A percentile compares a stretch with the other conserved stretches of the same genome.
These are phyloP conservation scores for Vigna hirtella DNA, from an alignment of 306 rosid species.

Conservation along the genomic window DNA sequence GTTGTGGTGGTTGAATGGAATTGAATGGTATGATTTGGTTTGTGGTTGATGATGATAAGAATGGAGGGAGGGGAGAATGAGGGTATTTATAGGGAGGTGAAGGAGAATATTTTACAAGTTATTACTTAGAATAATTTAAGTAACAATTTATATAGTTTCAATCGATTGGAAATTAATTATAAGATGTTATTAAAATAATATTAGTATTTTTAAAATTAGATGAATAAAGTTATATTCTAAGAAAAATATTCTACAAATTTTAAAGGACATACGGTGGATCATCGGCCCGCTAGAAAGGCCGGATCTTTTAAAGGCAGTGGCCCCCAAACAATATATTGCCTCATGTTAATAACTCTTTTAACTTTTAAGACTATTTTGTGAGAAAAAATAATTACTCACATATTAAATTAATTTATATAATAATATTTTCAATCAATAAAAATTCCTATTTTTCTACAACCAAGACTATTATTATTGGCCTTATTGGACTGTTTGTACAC, in stretches of 20 bases:
- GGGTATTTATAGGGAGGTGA: constrained; percentile 73
- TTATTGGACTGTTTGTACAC: neutral
- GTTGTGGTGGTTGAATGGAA: too few relatives aligned
- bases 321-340: neutral
- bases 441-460: neutral
- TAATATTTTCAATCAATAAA: neutral
- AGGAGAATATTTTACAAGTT: too few relatives aligned
- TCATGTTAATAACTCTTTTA: neutral
- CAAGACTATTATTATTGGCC: neutral
- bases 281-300: neutral
- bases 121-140: too few relatives aligned
- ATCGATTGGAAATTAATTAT: too few relatives aligned
- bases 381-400: neutral
- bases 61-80: constrained; percentile 45
- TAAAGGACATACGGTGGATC: constrained; percentile 1
- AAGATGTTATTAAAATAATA: neutral
- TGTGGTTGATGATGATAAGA: constrained; percentile 60
- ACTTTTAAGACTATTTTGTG: neutral
- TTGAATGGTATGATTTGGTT: constrained; percentile 3
- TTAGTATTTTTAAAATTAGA: neutral
- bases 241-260: neutral
- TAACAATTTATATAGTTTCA: too few relatives aligned
- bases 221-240: neutral
- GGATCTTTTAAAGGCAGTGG: constrained; percentile 23
- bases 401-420: neutral